phyloP scores from a whole-genome alignment of 208 protist species.

The Naegleria fowleri region DNA sequence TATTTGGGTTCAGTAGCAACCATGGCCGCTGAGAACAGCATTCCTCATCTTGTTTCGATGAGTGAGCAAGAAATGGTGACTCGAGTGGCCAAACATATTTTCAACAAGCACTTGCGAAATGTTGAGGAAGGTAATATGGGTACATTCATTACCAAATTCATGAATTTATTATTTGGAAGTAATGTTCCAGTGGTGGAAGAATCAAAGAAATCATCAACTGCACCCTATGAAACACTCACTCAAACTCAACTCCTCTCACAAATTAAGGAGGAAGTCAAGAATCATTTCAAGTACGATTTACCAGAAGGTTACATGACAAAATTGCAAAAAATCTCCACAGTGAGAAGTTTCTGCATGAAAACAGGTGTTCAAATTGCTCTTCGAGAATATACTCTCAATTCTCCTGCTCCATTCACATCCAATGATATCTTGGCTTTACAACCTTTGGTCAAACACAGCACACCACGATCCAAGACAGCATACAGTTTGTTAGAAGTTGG shows the following conservation, averaged over 20 bases:
- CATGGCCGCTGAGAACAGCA: constrained; percentile 14
- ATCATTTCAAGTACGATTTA: constrained; percentile 16
- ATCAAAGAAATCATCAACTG: not conserved
- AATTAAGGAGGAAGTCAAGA: constrained; percentile 1
- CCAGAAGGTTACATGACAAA: not conserved
- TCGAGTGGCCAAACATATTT: constrained; percentile 39
- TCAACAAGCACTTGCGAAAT: constrained; percentile 30
- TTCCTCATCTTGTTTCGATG: constrained; percentile 32
- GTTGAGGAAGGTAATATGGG: constrained; percentile 19
- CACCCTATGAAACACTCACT: not conserved
- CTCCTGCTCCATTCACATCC: constrained; percentile 30
- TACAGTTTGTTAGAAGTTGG: constrained; percentile 42
- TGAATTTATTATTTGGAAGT: constrained; percentile 46
- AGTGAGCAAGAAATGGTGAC: constrained; percentile 47
- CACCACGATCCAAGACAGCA: constrained; percentile 39
- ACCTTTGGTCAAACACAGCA: constrained; percentile 47
- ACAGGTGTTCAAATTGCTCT: constrained; percentile 41
- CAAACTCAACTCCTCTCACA: not conserved
- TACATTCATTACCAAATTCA: constrained; percentile 33
- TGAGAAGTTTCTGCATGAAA: constrained; percentile 41
- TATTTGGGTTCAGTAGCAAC: constrained; percentile 42
- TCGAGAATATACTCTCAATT: constrained; percentile 41
- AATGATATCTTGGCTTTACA: constrained; percentile 45
- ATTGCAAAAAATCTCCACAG: not conserved
- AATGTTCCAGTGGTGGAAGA: not conserved